These are phyloP conservation scores for Parachlorella kessleri DNA, from an alignment of 139 green algal genomes.

Conservation along the genomic window DNA sequence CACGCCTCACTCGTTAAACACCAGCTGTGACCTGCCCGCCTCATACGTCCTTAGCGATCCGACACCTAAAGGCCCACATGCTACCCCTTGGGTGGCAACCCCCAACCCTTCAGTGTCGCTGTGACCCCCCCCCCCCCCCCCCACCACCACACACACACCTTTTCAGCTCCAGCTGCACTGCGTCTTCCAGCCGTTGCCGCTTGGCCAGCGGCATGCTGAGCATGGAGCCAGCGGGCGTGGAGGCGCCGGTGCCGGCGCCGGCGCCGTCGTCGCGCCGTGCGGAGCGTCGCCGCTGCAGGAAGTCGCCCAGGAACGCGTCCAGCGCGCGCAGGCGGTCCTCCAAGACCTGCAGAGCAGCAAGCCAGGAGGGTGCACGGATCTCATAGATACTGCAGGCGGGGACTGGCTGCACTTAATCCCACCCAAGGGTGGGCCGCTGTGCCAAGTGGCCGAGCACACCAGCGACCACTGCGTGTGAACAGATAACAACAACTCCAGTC, in stretches of 20 bases:
- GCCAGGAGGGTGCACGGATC: too few relatives aligned
- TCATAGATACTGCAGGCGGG: too few relatives aligned
- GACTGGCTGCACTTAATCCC: too few relatives aligned
- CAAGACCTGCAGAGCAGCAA: too few relatives aligned
- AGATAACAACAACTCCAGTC: too few relatives aligned
- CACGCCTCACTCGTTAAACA: too few relatives aligned
- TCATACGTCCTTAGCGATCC: too few relatives aligned
- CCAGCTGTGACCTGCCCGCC: too few relatives aligned
- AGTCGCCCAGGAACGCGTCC: slow-evolving; percentile 59
- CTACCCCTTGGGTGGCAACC: not conserved
- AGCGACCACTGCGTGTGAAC: too few relatives aligned
- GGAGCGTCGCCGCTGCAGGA: slow-evolving; percentile 24
- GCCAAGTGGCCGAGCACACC: too few relatives aligned
- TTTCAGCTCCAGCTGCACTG: slow-evolving; percentile 68
- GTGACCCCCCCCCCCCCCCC: not conserved
- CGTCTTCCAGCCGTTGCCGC: slow-evolving; percentile 72
- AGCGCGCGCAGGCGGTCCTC: slow-evolving; percentile 62
- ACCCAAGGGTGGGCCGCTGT: too few relatives aligned
- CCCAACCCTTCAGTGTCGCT: not conserved
- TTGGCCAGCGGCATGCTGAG: slow-evolving; percentile 49
- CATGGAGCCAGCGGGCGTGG: not conserved
- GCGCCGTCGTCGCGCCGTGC: not conserved
- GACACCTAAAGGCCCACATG: too few relatives aligned
- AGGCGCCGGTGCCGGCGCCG: not conserved
- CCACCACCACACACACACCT: slow-evolving; percentile 39